Percentiles rank a stretch among this genome's conserved stretches.
Conservation (phyloP, 441 rosid species). For the Raphanus hybrid region DNA sequence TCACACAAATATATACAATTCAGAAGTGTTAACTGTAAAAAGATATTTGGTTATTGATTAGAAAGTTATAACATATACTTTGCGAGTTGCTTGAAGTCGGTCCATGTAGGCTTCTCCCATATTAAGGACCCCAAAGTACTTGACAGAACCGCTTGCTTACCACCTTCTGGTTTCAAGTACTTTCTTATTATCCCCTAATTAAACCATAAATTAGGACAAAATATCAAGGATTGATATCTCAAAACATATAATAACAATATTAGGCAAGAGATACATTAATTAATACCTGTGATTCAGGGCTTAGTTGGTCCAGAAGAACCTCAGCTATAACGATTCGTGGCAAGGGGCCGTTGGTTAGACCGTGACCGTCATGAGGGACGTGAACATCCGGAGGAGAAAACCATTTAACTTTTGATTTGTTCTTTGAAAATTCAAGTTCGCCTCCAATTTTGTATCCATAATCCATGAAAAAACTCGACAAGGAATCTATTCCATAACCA, state of each 20-base stretch:
- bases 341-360: slow-evolving; percentile 64
- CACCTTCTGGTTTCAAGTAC: slow-evolving; percentile 57
- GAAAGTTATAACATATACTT: slow-evolving; percentile 46
- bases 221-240: not conserved
- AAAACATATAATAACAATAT: not conserved
- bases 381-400: slow-evolving; percentile 70
- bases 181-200: slow-evolving; percentile 72
- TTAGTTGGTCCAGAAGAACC: slow-evolving; percentile 77
- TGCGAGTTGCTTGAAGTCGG: slow-evolving; percentile 78
- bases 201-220: slow-evolving; percentile 5
- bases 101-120: slow-evolving; percentile 77
- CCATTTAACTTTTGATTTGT: slow-evolving; percentile 75
- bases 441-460: slow-evolving; percentile 41
- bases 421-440: slow-evolving; percentile 76
- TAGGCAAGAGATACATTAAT: no score
- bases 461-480: not conserved
- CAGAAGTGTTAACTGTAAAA: not conserved
- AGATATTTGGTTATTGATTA: not conserved
- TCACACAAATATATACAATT: not conserved
- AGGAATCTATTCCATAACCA: slow-evolving; percentile 14
- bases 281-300: slow-evolving; percentile 72
- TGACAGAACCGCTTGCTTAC: slow-evolving; percentile 74
- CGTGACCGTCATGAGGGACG: slow-evolving; percentile 46
- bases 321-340: slow-evolving; percentile 83
- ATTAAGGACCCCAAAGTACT: slow-evolving; percentile 77